These are phyloP conservation scores for Fraxinus quadrangulata DNA, from an alignment of 257 asterid genomes.

Conservation along the genomic window DNA sequence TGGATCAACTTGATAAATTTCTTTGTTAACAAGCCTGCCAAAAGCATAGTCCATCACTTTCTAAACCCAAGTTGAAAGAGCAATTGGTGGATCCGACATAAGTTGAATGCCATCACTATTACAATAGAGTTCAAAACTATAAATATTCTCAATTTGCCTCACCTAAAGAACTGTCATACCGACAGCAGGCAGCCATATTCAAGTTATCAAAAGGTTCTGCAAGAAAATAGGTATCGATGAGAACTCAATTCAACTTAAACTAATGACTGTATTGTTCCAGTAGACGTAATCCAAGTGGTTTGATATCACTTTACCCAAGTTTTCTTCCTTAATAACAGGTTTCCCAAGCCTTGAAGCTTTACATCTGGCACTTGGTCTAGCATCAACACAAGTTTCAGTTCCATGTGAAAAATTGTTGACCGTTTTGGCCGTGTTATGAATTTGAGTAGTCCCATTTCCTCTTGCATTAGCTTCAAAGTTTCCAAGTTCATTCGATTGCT, in stretches of 20 bases:
- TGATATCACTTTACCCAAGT: constrained; percentile 43
- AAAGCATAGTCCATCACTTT: constrained; percentile 4
- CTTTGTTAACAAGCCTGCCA: constrained; percentile 75
- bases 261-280: constrained; percentile 10
- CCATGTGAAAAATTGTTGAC: constrained; percentile 26
- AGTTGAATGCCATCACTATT: background rate
- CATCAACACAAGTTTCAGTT: constrained; percentile 25
- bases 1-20: constrained; percentile 63
- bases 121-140: constrained; percentile 5
- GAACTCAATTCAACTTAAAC: constrained; percentile 16
- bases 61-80: constrained; percentile 4
- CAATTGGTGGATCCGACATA: constrained; percentile 3
- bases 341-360: constrained; percentile 40
- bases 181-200: constrained; percentile 42
- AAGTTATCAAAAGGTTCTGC: constrained; percentile 54
- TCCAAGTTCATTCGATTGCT: constrained; percentile 36
- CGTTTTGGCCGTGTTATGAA: constrained; percentile 34
- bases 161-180: constrained; percentile 89
- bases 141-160: constrained; percentile 25
- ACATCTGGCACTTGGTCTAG: constrained; percentile 29
- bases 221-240: constrained; percentile 24
- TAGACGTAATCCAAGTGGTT: background rate
- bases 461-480: constrained; percentile 19
- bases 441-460: constrained; percentile 27
- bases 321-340: constrained; percentile 35